Base-by-base conservation (phyloP, 2,329 filamentous ascomycete genomes). In the Colletotrichum echinochloae region DNA sequence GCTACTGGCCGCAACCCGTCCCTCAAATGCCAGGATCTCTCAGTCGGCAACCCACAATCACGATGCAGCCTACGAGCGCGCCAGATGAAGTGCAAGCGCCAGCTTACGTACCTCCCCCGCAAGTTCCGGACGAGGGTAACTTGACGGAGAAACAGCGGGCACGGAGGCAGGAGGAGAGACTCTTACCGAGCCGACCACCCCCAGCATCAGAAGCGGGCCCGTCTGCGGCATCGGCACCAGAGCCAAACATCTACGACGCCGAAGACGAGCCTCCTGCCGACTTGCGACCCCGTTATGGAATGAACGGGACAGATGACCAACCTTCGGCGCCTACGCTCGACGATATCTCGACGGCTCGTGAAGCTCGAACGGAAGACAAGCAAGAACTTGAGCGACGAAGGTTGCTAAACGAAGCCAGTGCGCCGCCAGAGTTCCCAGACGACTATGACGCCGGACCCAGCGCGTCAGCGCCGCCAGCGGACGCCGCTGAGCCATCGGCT, bases 111-210 rank as follows among this genome's bases (percentile, higher is more conserved):
- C 88, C 90, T 37, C 88, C 88, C 5, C 90, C 91, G n/a, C 83
- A 87, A 37, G 75, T 90, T 23, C 82, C 85, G 14, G 82, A 87
- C 16, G 90, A 94, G 65, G 87, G 88, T 70, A 86, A 83, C 5
- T 82, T 94, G 39, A 90, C 91, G 16, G 96, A 98, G 73, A 98
- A 98, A 80, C 91, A 97, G 70, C 90, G 91, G 59, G 82, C 96
- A 69, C 89, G 91, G 56, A 89, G 89, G 69, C 94, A 94, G 49
- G 95, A 98, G 81, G 88, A 91, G 74, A 88, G 91, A 56, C 83
- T 98, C 6, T 81, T 98, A 28, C 95, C 95, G 2, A 97, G 94
- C 76, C 90, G 91, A 75, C 95, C 92, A 18, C 84, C 92, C 16
- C 84, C 68, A 35, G 73, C 69, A 18, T 80, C 54, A 39, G 70